Evolutionary conservation across 176 grass and related monocot genomes (phyloP), one percentile per base, ranked within the genome.

Genomic region (Zizania latifolia): DNA sequence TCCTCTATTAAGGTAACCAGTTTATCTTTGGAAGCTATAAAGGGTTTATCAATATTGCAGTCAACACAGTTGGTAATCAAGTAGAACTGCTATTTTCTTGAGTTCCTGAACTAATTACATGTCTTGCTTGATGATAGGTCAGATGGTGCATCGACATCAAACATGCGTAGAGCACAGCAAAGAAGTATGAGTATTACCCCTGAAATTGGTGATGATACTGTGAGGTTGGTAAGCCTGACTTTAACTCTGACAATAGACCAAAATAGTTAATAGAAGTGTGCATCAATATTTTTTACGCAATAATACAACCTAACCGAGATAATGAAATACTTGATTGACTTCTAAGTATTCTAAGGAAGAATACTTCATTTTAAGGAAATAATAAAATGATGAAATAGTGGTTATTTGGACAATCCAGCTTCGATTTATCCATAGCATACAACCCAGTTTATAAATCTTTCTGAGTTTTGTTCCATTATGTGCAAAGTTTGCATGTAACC

Each of bases 191-290:
- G 89, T 68, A 84, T 87, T 85, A 89, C 91, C 56, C 94, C 94
- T 83, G 89, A 98, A 92, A 94, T 98, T 85, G 87, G 94, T 81
- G 94, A 98, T 60, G 91, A 98, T 83, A 90, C 94, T 79, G 94
- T 89, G 68, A 98, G 94, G 94, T 97, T 91, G n/a, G 87, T 78
- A 62, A 72, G 77, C 39, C 69, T 78, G 43, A 33, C 36, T 41
- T 73, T 46, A 53, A 62, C 41, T 79, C 60, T 68, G 39, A 35
- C 22, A 16, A 4, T 39, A 41, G 57, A 17, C 43, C 34, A 33
- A 79, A 68, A 39, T 14, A 24, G 17, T 70, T 8, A 22, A 53
- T 53, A 8, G 48, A 53, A 53, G n/a, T 53, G 48, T 53, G n/a
- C 2, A 22, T 21, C 22, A 6, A 53, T 53, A 53, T 22, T n/a